phyloP scores from a whole-genome alignment of 2,329 filamentous ascomycete genomes.

The Colletotrichum chlorophyti region DNA sequence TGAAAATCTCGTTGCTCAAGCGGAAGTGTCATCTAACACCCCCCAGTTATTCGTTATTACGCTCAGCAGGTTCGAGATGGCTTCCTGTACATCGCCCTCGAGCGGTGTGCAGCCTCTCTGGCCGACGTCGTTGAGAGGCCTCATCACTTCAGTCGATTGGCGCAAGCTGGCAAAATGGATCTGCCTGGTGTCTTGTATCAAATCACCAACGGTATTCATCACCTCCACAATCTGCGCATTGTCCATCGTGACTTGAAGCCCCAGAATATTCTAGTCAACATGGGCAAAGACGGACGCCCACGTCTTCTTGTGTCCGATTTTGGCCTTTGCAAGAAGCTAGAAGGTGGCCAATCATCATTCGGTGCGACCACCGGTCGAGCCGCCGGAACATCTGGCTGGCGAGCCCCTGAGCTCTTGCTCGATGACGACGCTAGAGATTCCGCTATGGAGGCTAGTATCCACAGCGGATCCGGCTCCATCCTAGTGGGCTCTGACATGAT shows the following conservation, averaged over 20 bases:
- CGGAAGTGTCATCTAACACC: background rate
- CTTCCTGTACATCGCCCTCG: slow-evolving; percentile 95
- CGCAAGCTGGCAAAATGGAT: slow-evolving; percentile 76
- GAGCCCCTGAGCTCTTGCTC: slow-evolving; percentile 89
- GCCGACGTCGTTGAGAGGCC: slow-evolving; percentile 89
- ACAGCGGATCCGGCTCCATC: slow-evolving; percentile 67
- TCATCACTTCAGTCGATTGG: slow-evolving; percentile 69
- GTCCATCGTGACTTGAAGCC: slow-evolving; percentile 98
- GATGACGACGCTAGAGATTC: slow-evolving; percentile 72
- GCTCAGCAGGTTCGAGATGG: slow-evolving; percentile 87
- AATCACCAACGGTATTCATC: slow-evolving; percentile 86
- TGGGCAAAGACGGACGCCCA: slow-evolving; percentile 72
- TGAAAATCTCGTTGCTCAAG: slow-evolving; percentile 34
- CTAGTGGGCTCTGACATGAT: slow-evolving; percentile 63
- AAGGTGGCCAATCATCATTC: slow-evolving; percentile 92
- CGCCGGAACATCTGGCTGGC: slow-evolving; percentile 93
- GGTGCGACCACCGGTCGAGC: slow-evolving; percentile 93
- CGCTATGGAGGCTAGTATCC: slow-evolving; percentile 58
- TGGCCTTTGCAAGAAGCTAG: slow-evolving; percentile 95
- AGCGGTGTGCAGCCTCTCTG: slow-evolving; percentile 91
- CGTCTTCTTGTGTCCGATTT: slow-evolving; percentile 98
- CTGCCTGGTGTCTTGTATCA: slow-evolving; percentile 84
- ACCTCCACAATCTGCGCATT: slow-evolving; percentile 90
- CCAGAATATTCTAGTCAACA: slow-evolving; percentile 91
- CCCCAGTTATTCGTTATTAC: slow-evolving; percentile 88